These are phyloP conservation scores for Helichrysum umbraculigerum DNA, from an alignment of 129 eudicot genomes.

Conservation along the genomic window DNA sequence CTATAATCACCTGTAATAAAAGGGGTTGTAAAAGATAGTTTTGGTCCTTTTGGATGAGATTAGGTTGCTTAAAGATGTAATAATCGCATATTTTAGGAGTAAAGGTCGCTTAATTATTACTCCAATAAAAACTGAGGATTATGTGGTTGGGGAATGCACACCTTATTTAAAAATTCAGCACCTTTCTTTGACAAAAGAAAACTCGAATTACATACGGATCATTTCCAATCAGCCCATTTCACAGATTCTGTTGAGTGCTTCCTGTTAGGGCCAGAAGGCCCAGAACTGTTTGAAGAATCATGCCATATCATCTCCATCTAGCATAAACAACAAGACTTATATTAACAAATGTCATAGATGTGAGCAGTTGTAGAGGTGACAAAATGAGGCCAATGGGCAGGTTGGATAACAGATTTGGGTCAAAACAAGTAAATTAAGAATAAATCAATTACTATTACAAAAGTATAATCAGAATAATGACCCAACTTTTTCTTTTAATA, in stretches of 20 bases:
- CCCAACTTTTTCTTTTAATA: background rate
- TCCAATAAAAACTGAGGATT: background rate
- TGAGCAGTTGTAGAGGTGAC: background rate
- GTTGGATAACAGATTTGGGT: background rate
- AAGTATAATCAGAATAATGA: background rate
- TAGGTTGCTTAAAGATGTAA: background rate
- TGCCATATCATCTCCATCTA: constrained; percentile 96
- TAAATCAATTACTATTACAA: background rate
- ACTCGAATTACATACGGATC: background rate
- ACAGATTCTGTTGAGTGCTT: constrained; percentile 50
- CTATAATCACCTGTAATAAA: too few relatives aligned
- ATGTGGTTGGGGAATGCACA: constrained; percentile 17
- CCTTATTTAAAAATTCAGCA: constrained; percentile 24
- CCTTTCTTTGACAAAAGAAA: constrained; percentile 19
- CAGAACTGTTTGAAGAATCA: constrained; percentile 51
- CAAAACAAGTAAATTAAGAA: background rate
- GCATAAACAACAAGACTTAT: constrained; percentile 19
- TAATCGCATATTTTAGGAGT: background rate
- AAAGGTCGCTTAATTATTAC: background rate
- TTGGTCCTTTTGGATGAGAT: background rate
- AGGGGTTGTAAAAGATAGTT: background rate
- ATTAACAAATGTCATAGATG: background rate
- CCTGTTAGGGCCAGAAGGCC: constrained; percentile 61
- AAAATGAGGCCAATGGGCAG: background rate
- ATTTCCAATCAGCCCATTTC: constrained; percentile 47